Evolutionary conservation across 257 asterid species (phyloP), one percentile per base, ranked within the genome.

Genomic region (Penstemon davidsonii): DNA sequence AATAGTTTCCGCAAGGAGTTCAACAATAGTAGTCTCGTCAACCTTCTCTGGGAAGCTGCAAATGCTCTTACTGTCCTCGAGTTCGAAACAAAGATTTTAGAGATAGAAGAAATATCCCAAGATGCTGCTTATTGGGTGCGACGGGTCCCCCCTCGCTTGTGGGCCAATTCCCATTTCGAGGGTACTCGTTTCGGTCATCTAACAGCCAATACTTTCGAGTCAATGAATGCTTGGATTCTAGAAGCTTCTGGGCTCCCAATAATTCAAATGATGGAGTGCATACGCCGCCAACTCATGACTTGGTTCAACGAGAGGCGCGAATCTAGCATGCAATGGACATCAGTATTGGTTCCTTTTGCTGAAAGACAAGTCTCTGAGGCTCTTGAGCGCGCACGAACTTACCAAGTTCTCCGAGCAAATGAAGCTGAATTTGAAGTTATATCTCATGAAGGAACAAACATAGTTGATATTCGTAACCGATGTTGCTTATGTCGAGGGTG

Each of bases 221-320:
- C 84, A 3, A 71, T 84, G 38, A 81, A 81, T 38, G 15, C 90
- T 55, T 88, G 86, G 90, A 77, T 88, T 58, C 72, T 65, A 0
- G 92, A 88, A 72, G 87, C 96, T 47, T 86, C 92, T 4, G 88
- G 86, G 11, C 88, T 88, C 49, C 96, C 96, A 3, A 76, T 86
- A 25, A 76, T 82, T 39, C 90, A 88, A 71, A 86, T 88, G 96
- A 79, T 88, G 96, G 96, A 88, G 70, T 82, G 82, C 58, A 78
- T 88, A 7, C 88, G 92, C 0, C 55, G 96, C 25, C 86, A 86
- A 71, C 75, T 88, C 64, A 88, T 88, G 96, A 84, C 82, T n/a
- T 88, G 96, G 92, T 88, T 88, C 62, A 81, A 81, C 6, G 87
- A 86, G 70, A 66, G 96, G 15, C 92, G 92, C 0, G 90, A 86